These are phyloP conservation scores for Lathyrus sativus DNA, from an alignment of 306 rosid genomes.

Conservation along the genomic window DNA sequence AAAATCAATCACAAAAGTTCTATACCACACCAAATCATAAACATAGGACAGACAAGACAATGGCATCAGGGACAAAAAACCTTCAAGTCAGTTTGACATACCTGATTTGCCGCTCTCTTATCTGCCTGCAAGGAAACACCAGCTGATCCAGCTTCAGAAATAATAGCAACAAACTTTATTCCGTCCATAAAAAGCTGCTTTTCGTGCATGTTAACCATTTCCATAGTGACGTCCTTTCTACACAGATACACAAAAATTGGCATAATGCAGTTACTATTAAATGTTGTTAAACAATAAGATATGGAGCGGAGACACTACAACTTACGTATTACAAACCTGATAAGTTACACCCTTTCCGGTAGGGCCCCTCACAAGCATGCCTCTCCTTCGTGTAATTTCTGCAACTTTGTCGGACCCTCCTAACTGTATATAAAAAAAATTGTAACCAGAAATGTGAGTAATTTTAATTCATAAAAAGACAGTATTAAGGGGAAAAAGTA, in stretches of 20 bases:
- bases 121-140: conserved; percentile 99
- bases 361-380: conserved; percentile 97
- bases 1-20: conserved; percentile 22
- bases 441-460: conserved; percentile 26
- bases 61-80: not conserved
- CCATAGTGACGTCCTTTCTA: conserved; percentile 95
- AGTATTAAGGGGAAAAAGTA: not conserved
- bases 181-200: conserved; percentile 98
- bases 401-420: conserved; percentile 98
- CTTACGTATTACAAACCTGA: conserved; percentile 97
- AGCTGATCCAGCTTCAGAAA: conserved; percentile 99
- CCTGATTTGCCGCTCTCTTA: conserved; percentile 92
- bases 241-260: conserved; percentile 34
- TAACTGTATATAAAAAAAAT: conserved; percentile 55
- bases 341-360: conserved; percentile 94
- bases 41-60: conserved; percentile 21
- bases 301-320: conserved; percentile 36
- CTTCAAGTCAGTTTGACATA: conserved; percentile 37
- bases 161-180: conserved; percentile 87
- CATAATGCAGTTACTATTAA: conserved; percentile 26
- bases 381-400: conserved; percentile 98
- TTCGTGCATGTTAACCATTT: conserved; percentile 99
- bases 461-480: not conserved
- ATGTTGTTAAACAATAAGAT: not conserved
- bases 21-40: conserved; percentile 13